Percentiles rank a stretch among this genome's conserved stretches.
Evolutionary conservation across 352 stramenopile genomes (phyloP).

Genomic region (Pythium phragmiticola): DNA sequence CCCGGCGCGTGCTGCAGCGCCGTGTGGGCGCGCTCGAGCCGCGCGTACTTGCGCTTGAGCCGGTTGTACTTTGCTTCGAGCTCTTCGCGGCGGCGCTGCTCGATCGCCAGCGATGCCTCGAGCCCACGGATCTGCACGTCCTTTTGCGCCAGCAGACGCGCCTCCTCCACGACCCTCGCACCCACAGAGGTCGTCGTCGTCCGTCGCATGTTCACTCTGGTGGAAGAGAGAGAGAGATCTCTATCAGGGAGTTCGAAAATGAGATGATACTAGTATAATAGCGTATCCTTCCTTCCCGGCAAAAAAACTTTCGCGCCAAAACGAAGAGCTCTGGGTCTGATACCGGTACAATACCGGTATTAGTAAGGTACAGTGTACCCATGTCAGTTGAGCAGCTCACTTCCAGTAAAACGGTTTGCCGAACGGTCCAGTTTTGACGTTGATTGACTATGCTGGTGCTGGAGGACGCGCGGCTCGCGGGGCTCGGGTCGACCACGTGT

Average conservation of each 20-base stretch:
- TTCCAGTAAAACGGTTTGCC: not conserved
- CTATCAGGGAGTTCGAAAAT: not conserved
- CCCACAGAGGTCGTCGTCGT: not conserved
- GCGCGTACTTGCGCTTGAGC: conserved; percentile 66
- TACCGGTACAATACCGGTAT: conserved; percentile 4
- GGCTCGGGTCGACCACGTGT: conserved; percentile 32
- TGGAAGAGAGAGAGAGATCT: not conserved
- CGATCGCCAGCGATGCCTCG: conserved; percentile 44
- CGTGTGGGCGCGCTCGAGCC: conserved; percentile 51
- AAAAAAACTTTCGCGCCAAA: conserved; percentile 21
- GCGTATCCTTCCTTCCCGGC: conserved; percentile 4
- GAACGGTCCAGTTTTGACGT: no score
- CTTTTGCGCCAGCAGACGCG: conserved; percentile 9
- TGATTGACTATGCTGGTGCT: not conserved
- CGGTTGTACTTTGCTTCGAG: conserved; percentile 71
- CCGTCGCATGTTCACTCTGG: not conserved
- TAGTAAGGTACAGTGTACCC: conserved; percentile 4
- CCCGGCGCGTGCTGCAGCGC: conserved; percentile 28
- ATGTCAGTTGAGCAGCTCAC: not conserved
- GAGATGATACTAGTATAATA: not conserved
- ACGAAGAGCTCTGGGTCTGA: conserved; percentile 5
- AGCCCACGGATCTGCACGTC: conserved; percentile 36
- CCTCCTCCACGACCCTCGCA: not conserved
- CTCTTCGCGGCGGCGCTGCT: conserved; percentile 47
- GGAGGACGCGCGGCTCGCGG: conserved; percentile 35